These are phyloP conservation scores for Crithidia mellificae DNA, from an alignment of 208 protist species.

Conservation along the genomic window DNA sequence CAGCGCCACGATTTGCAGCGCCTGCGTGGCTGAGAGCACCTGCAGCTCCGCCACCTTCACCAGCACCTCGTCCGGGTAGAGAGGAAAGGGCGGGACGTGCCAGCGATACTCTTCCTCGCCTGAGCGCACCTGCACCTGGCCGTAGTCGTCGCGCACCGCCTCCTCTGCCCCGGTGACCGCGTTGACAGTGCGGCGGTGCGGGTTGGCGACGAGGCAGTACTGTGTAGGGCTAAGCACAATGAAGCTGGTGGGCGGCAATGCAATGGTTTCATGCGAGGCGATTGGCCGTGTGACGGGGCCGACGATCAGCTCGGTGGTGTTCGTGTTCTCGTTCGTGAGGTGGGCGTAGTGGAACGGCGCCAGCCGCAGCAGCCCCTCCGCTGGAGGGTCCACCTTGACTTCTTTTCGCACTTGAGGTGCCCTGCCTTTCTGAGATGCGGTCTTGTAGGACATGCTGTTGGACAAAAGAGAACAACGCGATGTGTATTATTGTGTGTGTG, in stretches of 20 bases:
- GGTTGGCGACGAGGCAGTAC: slow-evolving; percentile 71
- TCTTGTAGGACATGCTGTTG: neutral
- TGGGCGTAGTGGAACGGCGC: slow-evolving; percentile 73
- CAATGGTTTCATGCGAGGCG: slow-evolving; percentile 52
- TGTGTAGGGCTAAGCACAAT: slow-evolving; percentile 49
- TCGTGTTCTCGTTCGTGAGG: slow-evolving; percentile 66
- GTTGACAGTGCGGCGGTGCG: slow-evolving; percentile 33
- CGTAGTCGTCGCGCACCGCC: slow-evolving; percentile 55
- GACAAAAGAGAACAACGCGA: too few relatives aligned
- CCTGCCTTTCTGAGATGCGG: neutral
- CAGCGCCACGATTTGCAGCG: slow-evolving; percentile 53
- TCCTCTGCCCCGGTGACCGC: slow-evolving; percentile 23
- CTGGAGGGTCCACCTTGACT: neutral
- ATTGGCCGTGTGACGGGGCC: slow-evolving; percentile 58
- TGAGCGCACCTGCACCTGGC: slow-evolving; percentile 81
- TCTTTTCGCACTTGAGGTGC: neutral
- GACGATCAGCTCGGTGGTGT: slow-evolving; percentile 56
- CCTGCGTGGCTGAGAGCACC: slow-evolving; percentile 60
- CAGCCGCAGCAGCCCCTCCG: slow-evolving; percentile 48
- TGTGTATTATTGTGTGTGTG: neutral
- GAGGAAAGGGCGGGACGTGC: slow-evolving; percentile 80
- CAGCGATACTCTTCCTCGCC: slow-evolving; percentile 88
- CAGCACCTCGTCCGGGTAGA: slow-evolving; percentile 90
- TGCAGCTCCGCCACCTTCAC: slow-evolving; percentile 49
- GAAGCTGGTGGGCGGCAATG: slow-evolving; percentile 47